Evolutionary conservation across 495 filamentous ascomycete species (phyloP).

Genomic region (Hypoxylon subgilvum): DNA sequence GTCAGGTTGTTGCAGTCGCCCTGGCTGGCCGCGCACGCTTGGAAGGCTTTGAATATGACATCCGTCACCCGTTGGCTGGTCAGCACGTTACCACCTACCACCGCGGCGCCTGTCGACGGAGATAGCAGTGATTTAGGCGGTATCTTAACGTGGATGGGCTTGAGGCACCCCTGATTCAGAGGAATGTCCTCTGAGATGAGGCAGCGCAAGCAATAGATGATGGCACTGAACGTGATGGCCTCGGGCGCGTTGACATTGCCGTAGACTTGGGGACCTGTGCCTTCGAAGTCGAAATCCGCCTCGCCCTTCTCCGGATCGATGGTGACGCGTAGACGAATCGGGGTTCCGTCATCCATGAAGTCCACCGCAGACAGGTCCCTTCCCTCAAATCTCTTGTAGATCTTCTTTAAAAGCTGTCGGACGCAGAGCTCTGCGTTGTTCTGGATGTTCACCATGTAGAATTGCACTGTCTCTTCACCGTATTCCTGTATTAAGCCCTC

Average conservation of each 20-base stretch:
- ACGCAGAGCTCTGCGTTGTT: constrained; percentile 89
- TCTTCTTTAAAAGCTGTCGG: constrained; percentile 78
- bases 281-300: constrained; percentile 87
- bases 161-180: constrained; percentile 93
- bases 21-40: constrained; percentile 87
- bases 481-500: constrained; percentile 85
- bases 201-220: constrained; percentile 94
- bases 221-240: constrained; percentile 91
- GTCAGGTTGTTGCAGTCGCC: constrained; percentile 93
- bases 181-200: constrained; percentile 94
- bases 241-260: constrained; percentile 94
- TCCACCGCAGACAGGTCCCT: constrained; percentile 76
- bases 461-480: constrained; percentile 86
- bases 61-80: constrained; percentile 91
- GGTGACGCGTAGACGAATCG: constrained; percentile 81
- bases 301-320: constrained; percentile 85
- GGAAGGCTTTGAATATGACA: constrained; percentile 89
- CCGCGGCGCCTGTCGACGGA: constrained; percentile 85
- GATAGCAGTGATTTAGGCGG: constrained; percentile 82
- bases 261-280: constrained; percentile 92
- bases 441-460: constrained; percentile 96
- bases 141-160: constrained; percentile 84
- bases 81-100: constrained; percentile 94
- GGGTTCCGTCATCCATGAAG: constrained; percentile 93
- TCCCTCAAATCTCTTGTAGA: constrained; percentile 77